Percentiles rank a stretch among this genome's conserved stretches.
These are phyloP conservation scores for Spiromastix sp. DNA, from an alignment of 2,329 filamentous ascomycete species.

Conservation along the genomic window DNA sequence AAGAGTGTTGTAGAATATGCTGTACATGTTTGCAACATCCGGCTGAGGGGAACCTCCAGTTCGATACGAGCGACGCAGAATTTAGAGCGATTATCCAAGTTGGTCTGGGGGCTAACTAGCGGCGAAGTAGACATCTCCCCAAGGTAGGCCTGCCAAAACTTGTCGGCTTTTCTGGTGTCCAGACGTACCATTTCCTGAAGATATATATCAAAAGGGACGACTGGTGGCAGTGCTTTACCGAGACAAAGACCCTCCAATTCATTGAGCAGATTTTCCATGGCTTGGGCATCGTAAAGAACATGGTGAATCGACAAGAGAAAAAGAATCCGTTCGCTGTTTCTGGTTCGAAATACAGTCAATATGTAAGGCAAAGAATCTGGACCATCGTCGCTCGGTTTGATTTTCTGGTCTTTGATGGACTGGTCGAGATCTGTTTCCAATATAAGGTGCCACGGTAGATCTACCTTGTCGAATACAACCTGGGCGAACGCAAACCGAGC, in stretches of 20 bases:
- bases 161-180: slow-evolving; percentile 39
- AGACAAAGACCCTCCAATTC: slow-evolving; percentile 56
- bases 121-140: slow-evolving; percentile 39
- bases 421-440: slow-evolving; percentile 28
- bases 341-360: slow-evolving; percentile 12
- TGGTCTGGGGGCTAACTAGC: slow-evolving; percentile 9
- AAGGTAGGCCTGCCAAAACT: slow-evolving; percentile 58
- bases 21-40: slow-evolving; percentile 41
- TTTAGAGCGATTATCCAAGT: background rate
- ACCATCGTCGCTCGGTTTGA: slow-evolving; percentile 12
- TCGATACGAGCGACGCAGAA: slow-evolving; percentile 2
- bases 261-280: slow-evolving; percentile 56
- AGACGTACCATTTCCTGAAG: slow-evolving; percentile 47
- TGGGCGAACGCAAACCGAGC: slow-evolving; percentile 58
- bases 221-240: slow-evolving; percentile 35
- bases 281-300: slow-evolving; percentile 76
- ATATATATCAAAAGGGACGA: slow-evolving; percentile 53
- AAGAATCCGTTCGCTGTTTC: slow-evolving; percentile 7
- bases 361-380: slow-evolving; percentile 21
- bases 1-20: slow-evolving; percentile 52
- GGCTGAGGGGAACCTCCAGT: slow-evolving; percentile 23
- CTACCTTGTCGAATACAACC: slow-evolving; percentile 48
- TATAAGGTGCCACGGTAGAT: slow-evolving; percentile 35
- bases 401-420: slow-evolving; percentile 37
- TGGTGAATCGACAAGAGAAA: slow-evolving; percentile 57